A percentile compares a stretch with the other conserved stretches of the same genome.
These are phyloP conservation scores for Cicer cuneatum DNA, from an alignment of 306 rosid species.

Conservation along the genomic window DNA sequence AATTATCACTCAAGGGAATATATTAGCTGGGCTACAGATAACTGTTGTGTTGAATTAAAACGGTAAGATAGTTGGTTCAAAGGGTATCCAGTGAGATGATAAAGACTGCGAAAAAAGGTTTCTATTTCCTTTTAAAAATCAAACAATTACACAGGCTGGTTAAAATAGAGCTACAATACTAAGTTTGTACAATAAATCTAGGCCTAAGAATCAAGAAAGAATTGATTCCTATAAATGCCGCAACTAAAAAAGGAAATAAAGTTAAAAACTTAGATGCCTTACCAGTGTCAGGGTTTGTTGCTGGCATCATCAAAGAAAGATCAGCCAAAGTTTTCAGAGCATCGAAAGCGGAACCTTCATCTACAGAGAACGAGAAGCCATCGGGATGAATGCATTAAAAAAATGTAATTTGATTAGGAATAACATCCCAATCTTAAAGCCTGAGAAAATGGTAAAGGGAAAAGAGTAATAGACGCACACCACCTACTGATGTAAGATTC, in stretches of 20 bases:
- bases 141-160: too few relatives aligned
- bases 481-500: constrained; percentile 18
- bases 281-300: constrained; percentile 66
- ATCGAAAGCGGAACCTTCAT: constrained; percentile 79
- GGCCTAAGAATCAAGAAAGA: too few relatives aligned
- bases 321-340: constrained; percentile 90
- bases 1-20: constrained; percentile 1
- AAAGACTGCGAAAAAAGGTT: background rate
- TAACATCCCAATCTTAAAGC: constrained; percentile 35
- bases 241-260: background rate
- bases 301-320: constrained; percentile 91
- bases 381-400: constrained; percentile 4
- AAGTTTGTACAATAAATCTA: too few relatives aligned
- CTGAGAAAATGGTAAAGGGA: constrained; percentile 31
- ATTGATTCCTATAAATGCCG: too few relatives aligned
- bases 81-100: constrained; percentile 27
- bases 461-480: constrained; percentile 8
- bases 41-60: constrained; percentile 16
- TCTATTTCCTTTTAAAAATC: too few relatives aligned
- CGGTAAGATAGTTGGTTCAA: constrained; percentile 8
- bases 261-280: constrained; percentile 44
- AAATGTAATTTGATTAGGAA: too few relatives aligned
- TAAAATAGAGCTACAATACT: too few relatives aligned
- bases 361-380: constrained; percentile 49
- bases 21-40: background rate